Conservation (phyloP, 108 stramenopile genomes). For the Craspedostauros australis region DNA sequence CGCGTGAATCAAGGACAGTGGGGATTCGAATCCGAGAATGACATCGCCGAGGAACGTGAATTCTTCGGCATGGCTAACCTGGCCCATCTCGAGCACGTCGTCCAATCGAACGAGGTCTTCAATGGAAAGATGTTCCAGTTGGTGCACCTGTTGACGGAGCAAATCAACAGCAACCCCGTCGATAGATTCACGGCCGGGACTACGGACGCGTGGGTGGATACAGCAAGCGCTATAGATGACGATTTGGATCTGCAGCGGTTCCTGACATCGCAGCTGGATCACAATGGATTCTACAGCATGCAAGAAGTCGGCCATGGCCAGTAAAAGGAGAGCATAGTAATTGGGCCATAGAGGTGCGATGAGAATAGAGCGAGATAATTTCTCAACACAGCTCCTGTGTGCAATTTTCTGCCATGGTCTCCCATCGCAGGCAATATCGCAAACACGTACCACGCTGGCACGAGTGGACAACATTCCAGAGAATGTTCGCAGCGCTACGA, state of each 20-base stretch:
- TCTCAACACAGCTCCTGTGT: too few species aligned
- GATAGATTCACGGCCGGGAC: too few species aligned
- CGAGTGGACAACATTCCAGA: too few species aligned
- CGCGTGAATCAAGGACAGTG: conserved; percentile 64
- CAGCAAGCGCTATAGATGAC: conserved; percentile 2
- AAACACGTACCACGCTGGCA: too few species aligned
- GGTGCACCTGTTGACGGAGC: conserved; percentile 42
- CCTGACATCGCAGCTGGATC: conserved; percentile 78
- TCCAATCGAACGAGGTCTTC: conserved; percentile 38
- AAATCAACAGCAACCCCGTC: conserved; percentile 41
- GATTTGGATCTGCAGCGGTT: conserved; percentile 67
- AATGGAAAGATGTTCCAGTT: conserved; percentile 45
- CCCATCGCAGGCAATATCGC: too few species aligned
- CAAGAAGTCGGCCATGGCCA: too few species aligned
- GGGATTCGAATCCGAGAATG: conserved; percentile 66
- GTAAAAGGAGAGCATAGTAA: too few species aligned
- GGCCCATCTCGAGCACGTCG: conserved; percentile 43
- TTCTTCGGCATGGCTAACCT: conserved; percentile 66
- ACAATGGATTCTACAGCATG: conserved; percentile 67
- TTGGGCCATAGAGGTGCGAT: too few species aligned
- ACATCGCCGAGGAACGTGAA: conserved; percentile 44
- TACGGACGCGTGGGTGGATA: not conserved
- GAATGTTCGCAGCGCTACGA: too few species aligned
- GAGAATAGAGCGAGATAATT: too few species aligned
- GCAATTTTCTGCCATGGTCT: too few species aligned